A percentile compares a stretch with the other conserved stretches of the same genome.
phyloP scores from a whole-genome alignment of 2,329 filamentous ascomycete species.

The Lecanicillium sp. region DNA sequence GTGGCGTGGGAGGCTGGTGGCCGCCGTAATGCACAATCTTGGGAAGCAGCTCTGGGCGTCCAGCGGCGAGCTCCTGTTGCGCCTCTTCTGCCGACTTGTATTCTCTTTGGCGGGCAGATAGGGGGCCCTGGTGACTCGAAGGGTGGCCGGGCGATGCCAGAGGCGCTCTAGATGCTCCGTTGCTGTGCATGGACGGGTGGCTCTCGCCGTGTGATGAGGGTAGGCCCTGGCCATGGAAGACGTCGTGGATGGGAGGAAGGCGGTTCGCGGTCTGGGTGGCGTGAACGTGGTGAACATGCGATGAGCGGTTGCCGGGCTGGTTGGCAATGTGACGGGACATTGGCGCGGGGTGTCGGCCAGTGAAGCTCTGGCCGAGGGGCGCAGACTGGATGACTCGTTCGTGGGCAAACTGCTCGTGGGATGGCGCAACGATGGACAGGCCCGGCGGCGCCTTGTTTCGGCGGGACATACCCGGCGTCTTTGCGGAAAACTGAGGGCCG shows the following conservation, averaged over 20 bases:
- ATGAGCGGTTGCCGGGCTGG: slow-evolving; percentile 67
- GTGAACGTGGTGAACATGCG: slow-evolving; percentile 84
- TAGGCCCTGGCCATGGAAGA: slow-evolving; percentile 63
- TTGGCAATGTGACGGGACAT: slow-evolving; percentile 72
- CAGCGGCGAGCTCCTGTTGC: slow-evolving; percentile 80
- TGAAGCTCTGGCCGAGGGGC: slow-evolving; percentile 90
- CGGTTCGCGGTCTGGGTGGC: slow-evolving; percentile 86
- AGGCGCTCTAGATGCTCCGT: slow-evolving; percentile 58
- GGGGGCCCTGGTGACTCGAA: slow-evolving; percentile 42
- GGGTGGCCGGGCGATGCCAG: slow-evolving; percentile 73
- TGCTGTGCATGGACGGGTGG: slow-evolving; percentile 42
- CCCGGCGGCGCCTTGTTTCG: slow-evolving; percentile 79
- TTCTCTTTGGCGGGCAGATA: slow-evolving; percentile 64
- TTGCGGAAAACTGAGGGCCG: slow-evolving; percentile 45
- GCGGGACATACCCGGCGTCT: slow-evolving; percentile 66
- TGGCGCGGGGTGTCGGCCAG: slow-evolving; percentile 72
- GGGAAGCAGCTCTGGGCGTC: slow-evolving; percentile 85
- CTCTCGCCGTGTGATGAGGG: slow-evolving; percentile 41
- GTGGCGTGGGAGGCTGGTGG: slow-evolving; percentile 87
- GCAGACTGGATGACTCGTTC: slow-evolving; percentile 97
- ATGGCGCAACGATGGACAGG: slow-evolving; percentile 89
- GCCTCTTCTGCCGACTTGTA: slow-evolving; percentile 96
- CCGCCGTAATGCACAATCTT: slow-evolving; percentile 94
- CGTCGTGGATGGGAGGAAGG: slow-evolving; percentile 87
- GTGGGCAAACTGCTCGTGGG: slow-evolving; percentile 83